A percentile compares a stretch with the other conserved stretches of the same genome.
These are phyloP conservation scores for Saccharomycopsis capsularis DNA, from an alignment of 805 yeast genomes.

Conservation along the genomic window DNA sequence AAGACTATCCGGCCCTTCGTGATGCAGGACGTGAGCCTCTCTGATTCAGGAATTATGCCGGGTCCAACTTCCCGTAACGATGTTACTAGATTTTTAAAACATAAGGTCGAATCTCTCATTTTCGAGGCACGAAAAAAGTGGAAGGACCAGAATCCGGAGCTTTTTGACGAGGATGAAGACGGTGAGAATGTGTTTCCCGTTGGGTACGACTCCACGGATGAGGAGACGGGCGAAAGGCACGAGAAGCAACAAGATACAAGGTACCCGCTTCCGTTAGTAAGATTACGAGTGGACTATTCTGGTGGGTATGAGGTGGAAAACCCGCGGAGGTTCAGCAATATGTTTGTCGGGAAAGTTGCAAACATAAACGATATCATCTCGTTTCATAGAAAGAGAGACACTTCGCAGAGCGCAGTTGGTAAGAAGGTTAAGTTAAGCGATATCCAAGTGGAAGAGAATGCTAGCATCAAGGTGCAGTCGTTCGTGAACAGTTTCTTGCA, in stretches of 20 bases:
- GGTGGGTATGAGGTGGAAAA: slow-evolving; percentile 92
- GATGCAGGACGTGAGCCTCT: slow-evolving; percentile 57
- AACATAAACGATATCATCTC: slow-evolving; percentile 82
- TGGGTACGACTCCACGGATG: not conserved
- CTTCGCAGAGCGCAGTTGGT: slow-evolving; percentile 20
- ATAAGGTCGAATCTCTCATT: slow-evolving; percentile 63
- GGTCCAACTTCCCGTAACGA: slow-evolving; percentile 53
- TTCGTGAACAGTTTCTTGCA: slow-evolving; percentile 57
- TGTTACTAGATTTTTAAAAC: slow-evolving; percentile 51
- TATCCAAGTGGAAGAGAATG: slow-evolving; percentile 30
- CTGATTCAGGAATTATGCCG: slow-evolving; percentile 49
- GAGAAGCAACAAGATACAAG: slow-evolving; percentile 20
- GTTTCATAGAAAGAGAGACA: slow-evolving; percentile 48
- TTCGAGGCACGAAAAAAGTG: slow-evolving; percentile 48
- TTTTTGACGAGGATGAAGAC: slow-evolving; percentile 18
- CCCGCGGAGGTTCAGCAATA: slow-evolving; percentile 78
- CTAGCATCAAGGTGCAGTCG: slow-evolving; percentile 46
- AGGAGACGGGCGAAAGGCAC: not conserved
- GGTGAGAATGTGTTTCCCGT: not conserved
- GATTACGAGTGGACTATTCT: slow-evolving; percentile 80
- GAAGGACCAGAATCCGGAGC: slow-evolving; percentile 30
- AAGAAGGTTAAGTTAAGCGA: slow-evolving; percentile 22
- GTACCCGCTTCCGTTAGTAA: slow-evolving; percentile 74
- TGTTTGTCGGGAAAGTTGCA: slow-evolving; percentile 87
- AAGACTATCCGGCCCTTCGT: slow-evolving; percentile 77